These are phyloP conservation scores for Cytospora piceicola DNA, from an alignment of 2,329 filamentous ascomycete species.

Conservation along the genomic window DNA sequence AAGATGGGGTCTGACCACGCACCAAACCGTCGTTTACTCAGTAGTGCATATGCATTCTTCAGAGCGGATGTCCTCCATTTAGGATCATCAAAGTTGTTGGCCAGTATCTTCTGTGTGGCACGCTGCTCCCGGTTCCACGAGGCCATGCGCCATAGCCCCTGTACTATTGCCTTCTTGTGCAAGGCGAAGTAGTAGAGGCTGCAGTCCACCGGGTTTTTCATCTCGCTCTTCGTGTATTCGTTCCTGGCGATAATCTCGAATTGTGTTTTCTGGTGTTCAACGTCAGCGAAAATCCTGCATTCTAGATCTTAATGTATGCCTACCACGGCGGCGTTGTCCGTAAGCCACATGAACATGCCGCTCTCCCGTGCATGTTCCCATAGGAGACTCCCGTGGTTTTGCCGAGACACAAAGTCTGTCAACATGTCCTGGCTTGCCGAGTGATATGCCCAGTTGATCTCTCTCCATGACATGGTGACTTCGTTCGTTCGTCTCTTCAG, in stretches of 20 bases:
- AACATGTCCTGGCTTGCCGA: conserved; percentile 88
- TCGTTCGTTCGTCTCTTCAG: conserved; percentile 67
- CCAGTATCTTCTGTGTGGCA: conserved; percentile 76
- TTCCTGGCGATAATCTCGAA: conserved; percentile 92
- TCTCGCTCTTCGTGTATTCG: conserved; percentile 86
- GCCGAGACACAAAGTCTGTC: conserved; percentile 77
- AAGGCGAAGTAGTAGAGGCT: conserved; percentile 90
- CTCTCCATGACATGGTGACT: conserved; percentile 72
- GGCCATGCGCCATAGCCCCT: conserved; percentile 94
- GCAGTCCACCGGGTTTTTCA: conserved; percentile 89
- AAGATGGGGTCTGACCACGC: conserved; percentile 36
- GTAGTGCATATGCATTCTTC: conserved; percentile 94
- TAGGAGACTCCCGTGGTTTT: conserved; percentile 77
- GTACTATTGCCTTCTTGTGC: conserved; percentile 84
- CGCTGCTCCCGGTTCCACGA: conserved; percentile 84
- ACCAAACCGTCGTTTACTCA: conserved; percentile 89
- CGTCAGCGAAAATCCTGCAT: conserved; percentile 24
- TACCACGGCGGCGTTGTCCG: conserved; percentile 76
- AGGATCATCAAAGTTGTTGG: conserved; percentile 87
- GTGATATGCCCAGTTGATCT: conserved; percentile 86
- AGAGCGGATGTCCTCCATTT: conserved; percentile 88
- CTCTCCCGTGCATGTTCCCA: conserved; percentile 87
- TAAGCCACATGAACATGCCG: conserved; percentile 94
- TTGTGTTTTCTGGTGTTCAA: conserved; percentile 62
- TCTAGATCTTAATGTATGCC: conserved; percentile 38